Evolutionary conservation across 2,329 filamentous ascomycete genomes (phyloP).

Genomic region (Macrophomina phaseolina): DNA sequence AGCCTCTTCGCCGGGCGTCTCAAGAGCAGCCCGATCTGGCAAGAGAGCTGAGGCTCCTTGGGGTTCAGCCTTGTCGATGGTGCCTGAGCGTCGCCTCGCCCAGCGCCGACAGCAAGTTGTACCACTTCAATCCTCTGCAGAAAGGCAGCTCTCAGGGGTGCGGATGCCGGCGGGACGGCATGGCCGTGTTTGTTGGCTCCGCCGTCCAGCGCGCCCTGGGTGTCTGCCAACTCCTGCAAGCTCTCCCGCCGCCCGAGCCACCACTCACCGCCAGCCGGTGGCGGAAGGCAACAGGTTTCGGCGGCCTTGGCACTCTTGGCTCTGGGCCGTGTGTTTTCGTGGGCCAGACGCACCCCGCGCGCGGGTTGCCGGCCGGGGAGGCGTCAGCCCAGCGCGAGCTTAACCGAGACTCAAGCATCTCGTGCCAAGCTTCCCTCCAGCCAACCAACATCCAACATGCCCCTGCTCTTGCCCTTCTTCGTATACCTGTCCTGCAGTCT

Average conservation of each 20-base stretch:
- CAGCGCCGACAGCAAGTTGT: not conserved
- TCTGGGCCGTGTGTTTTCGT: slow-evolving; percentile 4
- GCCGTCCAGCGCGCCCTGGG: too few relatives aligned
- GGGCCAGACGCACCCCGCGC: slow-evolving; percentile 3
- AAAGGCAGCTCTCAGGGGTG: not conserved
- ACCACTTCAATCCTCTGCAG: not conserved
- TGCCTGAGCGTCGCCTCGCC: not conserved
- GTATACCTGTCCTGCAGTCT: not conserved
- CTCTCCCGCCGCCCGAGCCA: too few relatives aligned
- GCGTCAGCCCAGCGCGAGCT: not conserved
- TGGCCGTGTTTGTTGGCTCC: not conserved
- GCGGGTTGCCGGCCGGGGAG: not conserved
- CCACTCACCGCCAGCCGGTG: not conserved
- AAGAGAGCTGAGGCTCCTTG: not conserved
- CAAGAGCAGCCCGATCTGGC: not conserved
- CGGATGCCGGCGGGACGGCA: not conserved
- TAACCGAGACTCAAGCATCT: slow-evolving; percentile 22
- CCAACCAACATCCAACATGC: not conserved
- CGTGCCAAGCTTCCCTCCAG: not conserved
- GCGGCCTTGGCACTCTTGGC: slow-evolving; percentile 8
- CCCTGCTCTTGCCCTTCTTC: too few relatives aligned
- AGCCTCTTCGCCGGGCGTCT: not conserved
- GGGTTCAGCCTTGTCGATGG: not conserved
- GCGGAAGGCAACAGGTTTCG: slow-evolving; percentile 15
- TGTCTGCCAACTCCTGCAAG: too few relatives aligned